Conservation (phyloP, 2,329 filamentous ascomycete species). For the Rugonectria rugulosa region DNA sequence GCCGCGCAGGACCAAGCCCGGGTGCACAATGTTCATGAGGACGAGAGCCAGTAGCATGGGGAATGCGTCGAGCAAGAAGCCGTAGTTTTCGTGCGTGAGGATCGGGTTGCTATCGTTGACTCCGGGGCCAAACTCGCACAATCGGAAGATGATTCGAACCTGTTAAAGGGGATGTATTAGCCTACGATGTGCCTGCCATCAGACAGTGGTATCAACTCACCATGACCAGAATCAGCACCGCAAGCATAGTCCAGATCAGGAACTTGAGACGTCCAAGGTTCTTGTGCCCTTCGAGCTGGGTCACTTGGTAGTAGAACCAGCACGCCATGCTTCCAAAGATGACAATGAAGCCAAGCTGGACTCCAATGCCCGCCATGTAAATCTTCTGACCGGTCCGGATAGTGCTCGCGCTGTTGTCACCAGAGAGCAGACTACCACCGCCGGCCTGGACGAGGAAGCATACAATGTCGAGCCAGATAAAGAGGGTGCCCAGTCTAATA, state of each 20-base stretch:
- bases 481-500: slow-evolving; percentile 51
- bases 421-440: slow-evolving; percentile 49
- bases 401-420: slow-evolving; percentile 31
- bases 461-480: slow-evolving; percentile 57
- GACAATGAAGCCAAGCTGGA: slow-evolving; percentile 49
- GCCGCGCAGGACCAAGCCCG: slow-evolving; percentile 55
- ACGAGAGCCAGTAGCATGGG: slow-evolving; percentile 61
- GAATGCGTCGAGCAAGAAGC: slow-evolving; percentile 59
- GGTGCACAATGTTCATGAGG: slow-evolving; percentile 55
- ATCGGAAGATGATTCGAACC: slow-evolving; percentile 66
- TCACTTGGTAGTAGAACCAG: slow-evolving; percentile 44
- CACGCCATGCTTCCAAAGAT: slow-evolving; percentile 46
- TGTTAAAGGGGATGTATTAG: slow-evolving; percentile 33
- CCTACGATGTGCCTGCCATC: background rate
- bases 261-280: slow-evolving; percentile 42
- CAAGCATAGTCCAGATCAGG: slow-evolving; percentile 45
- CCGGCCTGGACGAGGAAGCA: slow-evolving; percentile 55
- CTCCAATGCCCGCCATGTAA: slow-evolving; percentile 49
- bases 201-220: slow-evolving; percentile 37
- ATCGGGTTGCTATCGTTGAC: slow-evolving; percentile 52
- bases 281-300: slow-evolving; percentile 27
- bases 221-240: slow-evolving; percentile 46
- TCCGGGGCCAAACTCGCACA: slow-evolving; percentile 62
- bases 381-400: slow-evolving; percentile 47
- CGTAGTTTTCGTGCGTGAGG: slow-evolving; percentile 59